phyloP scores from a whole-genome alignment of 345 rosid species.

The rapeseed (Brassica napus) region Da-Ae NC_063437.1:15077001-15077500 shows the following conservation, averaged over 20 bases:
- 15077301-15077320: slow-evolving; percentile 85
- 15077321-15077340: slow-evolving; percentile 85
- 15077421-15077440: background rate
- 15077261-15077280: slow-evolving; percentile 78
- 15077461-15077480: slow-evolving; percentile 49
- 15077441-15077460: background rate
- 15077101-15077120: slow-evolving; percentile 97
- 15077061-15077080: slow-evolving; percentile 97
- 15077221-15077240: slow-evolving; percentile 99
- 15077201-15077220: slow-evolving; percentile 97
- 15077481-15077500: slow-evolving; percentile 95
- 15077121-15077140: slow-evolving; percentile 64
- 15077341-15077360: slow-evolving; percentile 78
- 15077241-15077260: slow-evolving; percentile 87
- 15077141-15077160: background rate
- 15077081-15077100: slow-evolving; percentile 91
- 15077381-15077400: slow-evolving; percentile 86
- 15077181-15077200: slow-evolving; percentile 66
- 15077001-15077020: slow-evolving; percentile 92
- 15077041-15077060: slow-evolving; percentile 98
- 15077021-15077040: slow-evolving; percentile 95
- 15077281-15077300: slow-evolving; percentile 98
- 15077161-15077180: background rate
- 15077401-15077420: slow-evolving; percentile 41
- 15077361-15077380: slow-evolving; percentile 81